A percentile compares a stretch with the other conserved stretches of the same genome.
phyloP scores from a whole-genome alignment of 768 basidiomycete genomes.

The Tulasnella sp. region DNA sequence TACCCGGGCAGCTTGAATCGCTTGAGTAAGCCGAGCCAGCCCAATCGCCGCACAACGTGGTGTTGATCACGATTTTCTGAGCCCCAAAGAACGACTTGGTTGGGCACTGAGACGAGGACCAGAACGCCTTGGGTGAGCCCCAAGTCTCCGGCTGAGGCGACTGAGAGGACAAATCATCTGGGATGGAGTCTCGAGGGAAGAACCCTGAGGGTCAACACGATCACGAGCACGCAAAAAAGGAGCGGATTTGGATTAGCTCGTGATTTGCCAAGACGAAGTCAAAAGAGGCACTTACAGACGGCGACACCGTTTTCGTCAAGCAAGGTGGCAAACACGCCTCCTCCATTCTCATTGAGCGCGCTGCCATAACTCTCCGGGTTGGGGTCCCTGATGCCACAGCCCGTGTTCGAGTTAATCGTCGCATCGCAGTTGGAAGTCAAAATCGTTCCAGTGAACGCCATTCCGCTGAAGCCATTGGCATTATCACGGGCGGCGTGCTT shows the following conservation, averaged over 20 bases:
- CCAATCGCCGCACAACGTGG: slow-evolving; percentile 47
- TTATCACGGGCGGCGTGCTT: slow-evolving; percentile 10
- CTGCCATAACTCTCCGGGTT: slow-evolving; percentile 41
- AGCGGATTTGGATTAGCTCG: neutral
- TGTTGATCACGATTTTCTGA: slow-evolving; percentile 43
- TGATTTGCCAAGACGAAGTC: neutral
- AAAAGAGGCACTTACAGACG: slow-evolving; percentile 39
- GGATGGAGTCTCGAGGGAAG: slow-evolving; percentile 39
- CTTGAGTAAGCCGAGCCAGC: slow-evolving; percentile 37
- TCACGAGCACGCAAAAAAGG: neutral
- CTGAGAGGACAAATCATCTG: slow-evolving; percentile 31
- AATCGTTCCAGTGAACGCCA: slow-evolving; percentile 34
- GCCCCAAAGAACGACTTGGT: slow-evolving; percentile 39
- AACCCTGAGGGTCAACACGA: slow-evolving; percentile 24
- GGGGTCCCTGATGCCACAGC: slow-evolving; percentile 43
- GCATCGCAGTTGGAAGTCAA: slow-evolving; percentile 37
- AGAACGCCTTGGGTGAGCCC: slow-evolving; percentile 43
- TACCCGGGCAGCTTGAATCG: slow-evolving; percentile 35
- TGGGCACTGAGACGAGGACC: slow-evolving; percentile 39
- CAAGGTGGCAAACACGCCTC: slow-evolving; percentile 46
- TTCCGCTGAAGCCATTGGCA: neutral
- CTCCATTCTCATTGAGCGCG: slow-evolving; percentile 43
- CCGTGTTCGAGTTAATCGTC: slow-evolving; percentile 37
- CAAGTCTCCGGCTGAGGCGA: slow-evolving; percentile 43
- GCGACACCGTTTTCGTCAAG: slow-evolving; percentile 42